Conservation (phyloP, 306 rosid species). For the Clitoria ternatea region DNA sequence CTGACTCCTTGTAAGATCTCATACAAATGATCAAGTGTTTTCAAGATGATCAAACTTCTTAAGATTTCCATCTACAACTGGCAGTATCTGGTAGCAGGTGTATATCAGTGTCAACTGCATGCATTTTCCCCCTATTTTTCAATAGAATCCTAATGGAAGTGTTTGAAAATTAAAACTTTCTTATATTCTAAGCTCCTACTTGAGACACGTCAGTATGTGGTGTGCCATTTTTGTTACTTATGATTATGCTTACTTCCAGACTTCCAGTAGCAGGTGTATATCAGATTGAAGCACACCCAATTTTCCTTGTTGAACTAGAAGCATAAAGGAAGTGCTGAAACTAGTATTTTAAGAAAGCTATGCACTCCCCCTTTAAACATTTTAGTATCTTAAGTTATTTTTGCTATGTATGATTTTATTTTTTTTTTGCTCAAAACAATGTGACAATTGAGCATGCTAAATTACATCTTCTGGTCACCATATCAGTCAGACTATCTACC, state of each 20-base stretch:
- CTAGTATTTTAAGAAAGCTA: background rate
- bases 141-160: background rate
- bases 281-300: background rate
- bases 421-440: slow-evolving; percentile 1
- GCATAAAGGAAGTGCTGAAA: background rate
- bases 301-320: background rate
- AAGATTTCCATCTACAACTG: background rate
- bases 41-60: background rate
- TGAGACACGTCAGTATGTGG: background rate
- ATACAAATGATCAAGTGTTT: background rate
- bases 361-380: background rate
- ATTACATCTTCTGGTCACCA: slow-evolving; percentile 7
- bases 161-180: background rate
- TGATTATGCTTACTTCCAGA: background rate
- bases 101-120: background rate
- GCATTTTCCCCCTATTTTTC: background rate
- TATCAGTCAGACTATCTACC: slow-evolving; percentile 16
- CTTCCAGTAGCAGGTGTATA: background rate
- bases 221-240: background rate
- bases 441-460: background rate
- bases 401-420: background rate
- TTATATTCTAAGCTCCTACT: background rate
- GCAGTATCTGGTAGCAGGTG: background rate
- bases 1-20: background rate
- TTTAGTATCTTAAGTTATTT: background rate